A percentile compares a stretch with the other conserved stretches of the same genome.
Conservation (phyloP, 192 early-diverging fungal genomes). For the Podochytrium sp. region DNA sequence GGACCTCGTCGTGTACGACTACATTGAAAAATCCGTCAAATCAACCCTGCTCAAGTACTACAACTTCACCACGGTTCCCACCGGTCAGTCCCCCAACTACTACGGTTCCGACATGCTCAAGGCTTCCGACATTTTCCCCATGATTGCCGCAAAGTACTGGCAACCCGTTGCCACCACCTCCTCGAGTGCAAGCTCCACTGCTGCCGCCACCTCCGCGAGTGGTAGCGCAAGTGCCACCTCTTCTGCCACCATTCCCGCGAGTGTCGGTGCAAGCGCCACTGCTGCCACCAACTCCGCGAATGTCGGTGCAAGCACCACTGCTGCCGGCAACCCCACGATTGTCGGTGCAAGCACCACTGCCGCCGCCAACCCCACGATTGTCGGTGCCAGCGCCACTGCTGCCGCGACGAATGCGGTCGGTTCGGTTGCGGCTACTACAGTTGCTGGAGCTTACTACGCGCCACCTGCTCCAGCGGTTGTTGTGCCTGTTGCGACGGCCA, state of each 20-base stretch:
- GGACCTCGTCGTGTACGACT: slow-evolving; percentile 43
- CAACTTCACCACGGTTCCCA: not conserved
- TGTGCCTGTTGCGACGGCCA: too few relatives aligned
- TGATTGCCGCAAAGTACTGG: slow-evolving; percentile 18
- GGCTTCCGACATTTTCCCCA: not conserved
- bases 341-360: not conserved
- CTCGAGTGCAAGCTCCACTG: not conserved
- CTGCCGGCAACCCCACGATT: not conserved
- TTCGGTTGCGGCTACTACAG: too few relatives aligned
- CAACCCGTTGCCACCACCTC: not conserved
- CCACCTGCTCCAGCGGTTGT: too few relatives aligned
- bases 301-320: not conserved
- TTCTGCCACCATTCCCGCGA: not conserved
- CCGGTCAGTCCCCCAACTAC: not conserved
- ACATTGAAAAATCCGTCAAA: slow-evolving; percentile 44
- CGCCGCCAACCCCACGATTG: not conserved
- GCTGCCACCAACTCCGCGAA: not conserved
- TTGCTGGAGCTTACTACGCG: too few relatives aligned
- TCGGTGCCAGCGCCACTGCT: not conserved
- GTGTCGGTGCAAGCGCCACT: not conserved
- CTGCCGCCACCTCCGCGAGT: not conserved
- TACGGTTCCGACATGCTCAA: not conserved
- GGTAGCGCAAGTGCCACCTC: not conserved
- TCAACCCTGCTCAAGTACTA: not conserved
- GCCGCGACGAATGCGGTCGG: too few relatives aligned